phyloP scores from a whole-genome alignment of 495 filamentous ascomycete species.

The Aspergillus homomorphus region DNA sequence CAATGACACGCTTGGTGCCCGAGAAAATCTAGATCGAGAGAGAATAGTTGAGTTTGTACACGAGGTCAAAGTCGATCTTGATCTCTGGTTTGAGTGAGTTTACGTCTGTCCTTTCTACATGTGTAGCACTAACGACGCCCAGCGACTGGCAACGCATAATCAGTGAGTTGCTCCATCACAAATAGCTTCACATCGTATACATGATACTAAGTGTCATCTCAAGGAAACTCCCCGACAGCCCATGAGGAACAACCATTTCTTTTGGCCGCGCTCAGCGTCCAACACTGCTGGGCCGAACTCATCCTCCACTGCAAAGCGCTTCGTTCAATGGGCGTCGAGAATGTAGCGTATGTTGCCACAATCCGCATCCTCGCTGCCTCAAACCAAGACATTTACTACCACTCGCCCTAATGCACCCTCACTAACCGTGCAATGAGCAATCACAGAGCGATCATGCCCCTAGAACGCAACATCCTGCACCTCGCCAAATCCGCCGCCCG shows the following conservation, averaged over 20 bases:
- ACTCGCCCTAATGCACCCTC: background rate
- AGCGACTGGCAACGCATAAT: constrained; percentile 48
- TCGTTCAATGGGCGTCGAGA: constrained; percentile 46
- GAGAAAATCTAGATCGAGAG: constrained; percentile 20
- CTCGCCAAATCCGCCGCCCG: constrained; percentile 48
- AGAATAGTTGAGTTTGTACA: constrained; percentile 41
- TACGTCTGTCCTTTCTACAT: background rate
- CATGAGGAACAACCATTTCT: constrained; percentile 37
- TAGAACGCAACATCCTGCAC: constrained; percentile 40
- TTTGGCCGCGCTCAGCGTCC: constrained; percentile 37
- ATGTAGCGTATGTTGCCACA: constrained; percentile 34
- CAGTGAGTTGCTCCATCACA: constrained; percentile 19
- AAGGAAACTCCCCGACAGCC: constrained; percentile 24
- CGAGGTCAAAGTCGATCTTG: constrained; percentile 44
- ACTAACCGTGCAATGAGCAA: background rate
- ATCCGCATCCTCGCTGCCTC: background rate
- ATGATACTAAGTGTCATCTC: background rate
- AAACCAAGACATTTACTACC: background rate
- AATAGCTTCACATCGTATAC: background rate
- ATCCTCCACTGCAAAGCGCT: constrained; percentile 49
- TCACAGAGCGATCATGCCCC: constrained; percentile 36
- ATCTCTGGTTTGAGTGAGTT: constrained; percentile 46
- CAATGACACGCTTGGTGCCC: constrained; percentile 29
- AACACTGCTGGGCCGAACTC: constrained; percentile 49
- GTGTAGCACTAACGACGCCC: constrained; percentile 8